Conservation (phyloP, 2,329 filamentous ascomycete genomes). For the Raffaelea deltoideospora region DNA sequence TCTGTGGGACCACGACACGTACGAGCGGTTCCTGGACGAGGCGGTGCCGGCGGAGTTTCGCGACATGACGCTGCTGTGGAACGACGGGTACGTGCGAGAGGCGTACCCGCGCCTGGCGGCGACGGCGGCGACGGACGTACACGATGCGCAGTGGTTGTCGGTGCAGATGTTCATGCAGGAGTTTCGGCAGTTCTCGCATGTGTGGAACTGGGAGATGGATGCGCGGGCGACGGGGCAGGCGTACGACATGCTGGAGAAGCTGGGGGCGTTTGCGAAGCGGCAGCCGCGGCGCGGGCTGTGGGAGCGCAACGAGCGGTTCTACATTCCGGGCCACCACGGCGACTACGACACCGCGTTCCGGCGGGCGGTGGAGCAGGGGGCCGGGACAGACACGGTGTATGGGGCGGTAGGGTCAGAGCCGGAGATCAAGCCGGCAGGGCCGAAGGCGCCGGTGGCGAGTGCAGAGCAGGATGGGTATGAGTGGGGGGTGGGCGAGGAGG, state of each 20-base stretch:
- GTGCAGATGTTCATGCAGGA: slow-evolving; percentile 63
- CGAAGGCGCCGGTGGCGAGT: slow-evolving; percentile 11
- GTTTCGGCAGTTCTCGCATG: slow-evolving; percentile 64
- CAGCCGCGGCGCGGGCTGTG: slow-evolving; percentile 60
- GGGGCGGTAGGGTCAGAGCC: slow-evolving; percentile 38
- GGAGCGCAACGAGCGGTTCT: slow-evolving; percentile 60
- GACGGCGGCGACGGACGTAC: slow-evolving; percentile 32
- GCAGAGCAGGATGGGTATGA: slow-evolving; percentile 13
- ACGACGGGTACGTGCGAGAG: slow-evolving; percentile 55
- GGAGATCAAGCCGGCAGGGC: slow-evolving; percentile 46
- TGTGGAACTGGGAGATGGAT: slow-evolving; percentile 86
- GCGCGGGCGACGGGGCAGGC: slow-evolving; percentile 66
- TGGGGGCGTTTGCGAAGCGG: slow-evolving; percentile 45
- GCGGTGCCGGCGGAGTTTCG: slow-evolving; percentile 31
- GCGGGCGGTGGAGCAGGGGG: slow-evolving; percentile 53
- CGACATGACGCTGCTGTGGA: slow-evolving; percentile 60
- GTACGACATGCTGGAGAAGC: slow-evolving; percentile 60
- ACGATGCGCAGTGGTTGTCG: slow-evolving; percentile 52
- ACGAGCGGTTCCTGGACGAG: slow-evolving; percentile 40
- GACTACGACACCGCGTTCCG: slow-evolving; percentile 54
- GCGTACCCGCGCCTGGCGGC: slow-evolving; percentile 61
- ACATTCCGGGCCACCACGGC: slow-evolving; percentile 54
- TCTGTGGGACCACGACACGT: slow-evolving; percentile 43
- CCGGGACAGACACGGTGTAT: slow-evolving; percentile 42
- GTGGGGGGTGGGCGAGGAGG: slow-evolving; percentile 18